Percentiles rank a stretch among this genome's conserved stretches.
These are phyloP conservation scores for Zasmidium citrigriseum DNA, from an alignment of 2,329 filamentous ascomycete genomes.

Conservation along the genomic window DNA sequence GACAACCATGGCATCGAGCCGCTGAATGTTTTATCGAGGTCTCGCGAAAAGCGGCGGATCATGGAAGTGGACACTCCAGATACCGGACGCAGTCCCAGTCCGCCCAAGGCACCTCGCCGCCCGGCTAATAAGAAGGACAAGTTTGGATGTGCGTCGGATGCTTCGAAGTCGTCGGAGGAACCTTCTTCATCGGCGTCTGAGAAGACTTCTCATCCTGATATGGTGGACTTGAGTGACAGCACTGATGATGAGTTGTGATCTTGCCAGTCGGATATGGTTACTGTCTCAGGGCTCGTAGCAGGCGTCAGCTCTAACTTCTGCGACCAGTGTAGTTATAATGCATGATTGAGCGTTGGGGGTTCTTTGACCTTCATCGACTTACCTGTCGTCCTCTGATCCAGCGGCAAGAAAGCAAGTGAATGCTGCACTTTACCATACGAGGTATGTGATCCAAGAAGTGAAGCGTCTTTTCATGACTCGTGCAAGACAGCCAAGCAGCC, in stretches of 20 bases:
- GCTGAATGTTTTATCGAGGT: not conserved
- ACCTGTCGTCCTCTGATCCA: no score
- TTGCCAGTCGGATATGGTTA: no score
- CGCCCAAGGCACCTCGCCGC: not conserved
- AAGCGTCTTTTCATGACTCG: no score
- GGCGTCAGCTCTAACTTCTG: not conserved
- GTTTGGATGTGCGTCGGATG: not conserved
- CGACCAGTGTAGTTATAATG: no score
- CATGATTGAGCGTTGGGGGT: no score
- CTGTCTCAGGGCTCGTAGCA: no score
- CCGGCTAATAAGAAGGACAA: not conserved
- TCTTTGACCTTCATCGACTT: no score
- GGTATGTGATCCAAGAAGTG: no score
- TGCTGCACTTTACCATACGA: no score
- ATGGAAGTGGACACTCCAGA: not conserved
- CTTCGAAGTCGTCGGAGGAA: not conserved
- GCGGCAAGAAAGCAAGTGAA: no score
- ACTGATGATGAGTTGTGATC: not conserved
- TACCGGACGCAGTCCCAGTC: not conserved
- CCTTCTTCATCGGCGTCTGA: not conserved
- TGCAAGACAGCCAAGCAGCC: no score
- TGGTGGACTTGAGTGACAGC: not conserved
- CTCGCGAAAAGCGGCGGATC: not conserved
- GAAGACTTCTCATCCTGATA: not conserved
- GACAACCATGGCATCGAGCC: not conserved